Evolutionary conservation across 495 filamentous ascomycete species (phyloP), one percentile per base, ranked within the genome.

Genomic region (Neurospora sp.): DNA sequence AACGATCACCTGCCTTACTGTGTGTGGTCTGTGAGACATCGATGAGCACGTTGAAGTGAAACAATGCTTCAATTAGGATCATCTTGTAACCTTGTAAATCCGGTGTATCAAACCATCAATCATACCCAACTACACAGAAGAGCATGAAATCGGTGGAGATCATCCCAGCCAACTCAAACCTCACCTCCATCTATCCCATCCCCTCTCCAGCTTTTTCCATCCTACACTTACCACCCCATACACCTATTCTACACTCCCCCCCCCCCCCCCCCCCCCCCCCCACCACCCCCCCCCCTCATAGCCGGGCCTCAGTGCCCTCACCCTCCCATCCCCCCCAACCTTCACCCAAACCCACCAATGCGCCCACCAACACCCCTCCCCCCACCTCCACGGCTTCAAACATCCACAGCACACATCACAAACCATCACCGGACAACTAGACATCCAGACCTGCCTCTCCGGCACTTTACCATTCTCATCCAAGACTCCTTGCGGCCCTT

Each of bases 91-190:
- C 27, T 31, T 31, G 31, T 35, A 35, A 35, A 5, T 35, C 3
- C 31, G 3, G 0, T 35, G 4, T 35, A 35, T 35, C 31, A 35
- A 35, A 35, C 31, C 31, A 35, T 31, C 27, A 27, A 31, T 35
- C 4, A 5, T 5, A 0, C 0, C 31, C 31, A 35, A 35, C 31
- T 35, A 35, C 31, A 0, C 31, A 35, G 31, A 0, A 35, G 0
- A 35, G 4, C 45, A 53, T 1, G 3, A 12, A 5, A 4, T 14
- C 9, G 27, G 45, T 12, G 9, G 27, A 20, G 1, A 1, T 53
- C 20, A 3, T 10, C 31, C 31, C 31, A 35, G 31, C 31, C 4
- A 35, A 35, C 31, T 0, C 31, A 35, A 35, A 5, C 4, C 0
- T 22, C 22, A 22, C 22, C 18, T 45, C 45, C 45, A 53, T 10